Conservation (phyloP, 2,329 filamentous ascomycete genomes). For the Diplodia seriata region DNA sequence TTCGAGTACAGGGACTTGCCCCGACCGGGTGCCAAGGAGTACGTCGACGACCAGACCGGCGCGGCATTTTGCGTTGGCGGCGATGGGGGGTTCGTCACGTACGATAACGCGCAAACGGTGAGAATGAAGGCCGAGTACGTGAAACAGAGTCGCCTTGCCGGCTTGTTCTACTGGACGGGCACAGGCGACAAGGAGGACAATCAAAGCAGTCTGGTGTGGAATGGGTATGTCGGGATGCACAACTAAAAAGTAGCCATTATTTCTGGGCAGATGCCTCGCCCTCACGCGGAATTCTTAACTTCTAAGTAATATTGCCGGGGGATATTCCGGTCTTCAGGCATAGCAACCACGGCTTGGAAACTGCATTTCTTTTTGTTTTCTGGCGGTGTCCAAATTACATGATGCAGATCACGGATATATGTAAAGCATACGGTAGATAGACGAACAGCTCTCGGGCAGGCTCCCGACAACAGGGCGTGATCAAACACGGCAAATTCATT, state of each 20-base stretch:
- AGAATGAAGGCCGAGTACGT: constrained; percentile 76
- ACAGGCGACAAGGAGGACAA: constrained; percentile 67
- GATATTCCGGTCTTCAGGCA: not conserved
- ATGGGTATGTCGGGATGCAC: constrained; percentile 64
- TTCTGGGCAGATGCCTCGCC: not conserved
- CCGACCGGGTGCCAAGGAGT: constrained; percentile 65
- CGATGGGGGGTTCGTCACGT: constrained; percentile 79
- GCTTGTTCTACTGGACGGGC: constrained; percentile 84
- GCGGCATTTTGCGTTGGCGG: constrained; percentile 76
- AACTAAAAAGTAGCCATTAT: not conserved
- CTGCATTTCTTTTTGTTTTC: not conserved
- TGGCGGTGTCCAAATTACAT: not conserved
- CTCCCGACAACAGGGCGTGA: not conserved
- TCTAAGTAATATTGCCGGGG: not conserved
- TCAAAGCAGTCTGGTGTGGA: constrained; percentile 64
- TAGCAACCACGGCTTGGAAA: not conserved
- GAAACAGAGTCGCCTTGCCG: constrained; percentile 73
- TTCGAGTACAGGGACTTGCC: constrained; percentile 79
- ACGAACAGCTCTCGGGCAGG: constrained; percentile 1
- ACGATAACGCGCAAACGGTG: constrained; percentile 80
- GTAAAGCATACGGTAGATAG: constrained; percentile 16
- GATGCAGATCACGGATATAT: not conserved
- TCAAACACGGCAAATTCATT: not conserved
- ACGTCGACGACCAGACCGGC: constrained; percentile 69
- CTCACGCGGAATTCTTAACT: not conserved